phyloP scores from a whole-genome alignment of 225 moss, liverwort and hornwort species.

The Bryoerythrophyllum caledonicum region DNA sequence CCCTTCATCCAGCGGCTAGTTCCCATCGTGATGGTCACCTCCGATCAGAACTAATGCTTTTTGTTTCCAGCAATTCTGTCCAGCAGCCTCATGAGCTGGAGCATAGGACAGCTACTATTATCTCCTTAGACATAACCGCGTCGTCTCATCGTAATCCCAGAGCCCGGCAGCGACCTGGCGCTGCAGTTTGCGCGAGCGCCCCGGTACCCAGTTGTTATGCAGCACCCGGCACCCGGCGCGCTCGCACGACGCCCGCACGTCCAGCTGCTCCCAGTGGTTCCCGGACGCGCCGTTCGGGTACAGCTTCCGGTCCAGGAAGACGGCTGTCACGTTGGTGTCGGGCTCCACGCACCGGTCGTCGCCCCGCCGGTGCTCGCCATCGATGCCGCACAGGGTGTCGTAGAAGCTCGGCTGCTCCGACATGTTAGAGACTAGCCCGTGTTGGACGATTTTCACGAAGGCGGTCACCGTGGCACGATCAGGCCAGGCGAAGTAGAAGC shows the following conservation, averaged over 20 bases:
- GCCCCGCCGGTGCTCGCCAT: slow-evolving; percentile 60
- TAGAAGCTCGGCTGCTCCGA: slow-evolving; percentile 99
- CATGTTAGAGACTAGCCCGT: slow-evolving; percentile 59
- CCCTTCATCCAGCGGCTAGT: too few relatives aligned
- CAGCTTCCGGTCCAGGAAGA: slow-evolving; percentile 65
- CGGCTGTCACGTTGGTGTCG: slow-evolving; percentile 69
- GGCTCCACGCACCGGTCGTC: slow-evolving; percentile 68
- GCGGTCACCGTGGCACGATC: slow-evolving; percentile 64
- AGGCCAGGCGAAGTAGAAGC: slow-evolving; percentile 93
- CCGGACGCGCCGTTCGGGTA: slow-evolving; percentile 90
- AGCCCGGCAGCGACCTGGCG: slow-evolving; percentile 82
- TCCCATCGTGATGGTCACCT: too few relatives aligned
- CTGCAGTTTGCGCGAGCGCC: slow-evolving; percentile 67
- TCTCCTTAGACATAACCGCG: slow-evolving; percentile 56
- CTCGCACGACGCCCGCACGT: slow-evolving; percentile 64
- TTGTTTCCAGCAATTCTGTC: too few relatives aligned
- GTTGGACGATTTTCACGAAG: slow-evolving; percentile 73
- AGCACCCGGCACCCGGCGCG: slow-evolving; percentile 67
- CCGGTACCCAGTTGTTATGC: slow-evolving; percentile 94
- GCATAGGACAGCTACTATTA: not conserved
- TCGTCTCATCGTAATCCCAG: slow-evolving; percentile 80
- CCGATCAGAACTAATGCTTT: too few relatives aligned
- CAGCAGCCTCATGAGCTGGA: too few relatives aligned
- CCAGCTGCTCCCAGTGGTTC: slow-evolving; percentile 57
- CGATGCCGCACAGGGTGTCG: slow-evolving; percentile 77